These are phyloP conservation scores for Astragalus membranaceus DNA, from an alignment of 306 rosid species.

Conservation along the genomic window DNA sequence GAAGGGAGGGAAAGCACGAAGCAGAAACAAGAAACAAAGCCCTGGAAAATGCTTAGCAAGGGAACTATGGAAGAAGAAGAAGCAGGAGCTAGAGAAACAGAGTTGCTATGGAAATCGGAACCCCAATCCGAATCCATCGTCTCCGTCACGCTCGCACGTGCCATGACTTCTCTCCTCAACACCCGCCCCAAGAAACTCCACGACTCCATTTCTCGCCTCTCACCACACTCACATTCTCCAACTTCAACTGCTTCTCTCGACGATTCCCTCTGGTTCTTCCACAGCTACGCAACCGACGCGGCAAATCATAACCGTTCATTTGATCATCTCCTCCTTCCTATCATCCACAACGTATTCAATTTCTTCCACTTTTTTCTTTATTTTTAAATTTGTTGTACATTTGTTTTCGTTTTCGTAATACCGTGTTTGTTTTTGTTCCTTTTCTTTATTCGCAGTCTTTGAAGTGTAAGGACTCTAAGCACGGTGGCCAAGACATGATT, in stretches of 20 bases:
- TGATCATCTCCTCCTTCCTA: slow-evolving; percentile 54
- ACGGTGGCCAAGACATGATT: slow-evolving; percentile 56
- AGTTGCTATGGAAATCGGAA: slow-evolving; percentile 39
- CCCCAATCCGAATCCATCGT: slow-evolving; percentile 41
- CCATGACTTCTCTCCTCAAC: slow-evolving; percentile 47
- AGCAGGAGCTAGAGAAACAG: neutral
- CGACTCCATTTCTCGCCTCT: slow-evolving; percentile 61
- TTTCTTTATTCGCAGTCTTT: slow-evolving; percentile 32
- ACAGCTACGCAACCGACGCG: slow-evolving; percentile 55
- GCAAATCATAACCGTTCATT: slow-evolving; percentile 17
- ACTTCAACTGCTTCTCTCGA: slow-evolving; percentile 47
- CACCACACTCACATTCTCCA: slow-evolving; percentile 20
- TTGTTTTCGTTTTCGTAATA: neutral
- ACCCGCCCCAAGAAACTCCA: slow-evolving; percentile 64
- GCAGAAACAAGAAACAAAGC: too few relatives aligned
- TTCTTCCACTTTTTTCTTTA: neutral
- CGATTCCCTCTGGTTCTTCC: slow-evolving; percentile 70
- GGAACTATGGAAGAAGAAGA: slow-evolving; percentile 25
- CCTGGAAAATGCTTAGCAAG: neutral
- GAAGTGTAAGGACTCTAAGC: slow-evolving; percentile 56
- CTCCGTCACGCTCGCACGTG: slow-evolving; percentile 64
- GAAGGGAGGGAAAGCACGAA: too few relatives aligned
- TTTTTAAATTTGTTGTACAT: neutral
- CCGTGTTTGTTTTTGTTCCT: neutral
- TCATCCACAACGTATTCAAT: slow-evolving; percentile 55